A percentile compares a stretch with the other conserved stretches of the same genome.
Evolutionary conservation across 768 basidiomycete species (phyloP).

Genomic region (Lactarius tabidus): DNA sequence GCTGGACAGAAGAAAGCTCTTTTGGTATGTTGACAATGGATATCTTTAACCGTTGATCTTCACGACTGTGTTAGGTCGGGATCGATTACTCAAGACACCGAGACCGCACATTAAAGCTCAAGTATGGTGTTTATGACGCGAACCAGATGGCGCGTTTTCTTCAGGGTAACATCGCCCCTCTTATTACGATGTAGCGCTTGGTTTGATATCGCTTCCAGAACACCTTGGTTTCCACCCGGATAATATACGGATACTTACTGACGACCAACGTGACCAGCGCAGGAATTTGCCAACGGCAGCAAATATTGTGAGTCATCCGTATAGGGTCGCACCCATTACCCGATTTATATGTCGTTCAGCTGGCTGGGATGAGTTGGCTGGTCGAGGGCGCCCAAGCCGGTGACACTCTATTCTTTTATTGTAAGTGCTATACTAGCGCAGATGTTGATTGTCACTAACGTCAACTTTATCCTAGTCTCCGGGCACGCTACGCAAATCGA

Average conservation of each 20-base stretch:
- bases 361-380: not conserved
- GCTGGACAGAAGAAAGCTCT: not conserved
- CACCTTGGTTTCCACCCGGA: not conserved
- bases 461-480: not conserved
- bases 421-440: not conserved
- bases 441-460: not conserved
- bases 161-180: not conserved
- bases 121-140: not conserved
- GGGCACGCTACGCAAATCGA: constrained; percentile 1
- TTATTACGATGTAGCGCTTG: not conserved
- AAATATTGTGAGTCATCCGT: constrained; percentile 7
- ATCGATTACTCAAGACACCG: not conserved
- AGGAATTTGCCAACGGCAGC: not conserved
- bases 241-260: not conserved
- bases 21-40: not conserved
- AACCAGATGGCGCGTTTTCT: not conserved
- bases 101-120: not conserved
- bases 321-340: not conserved
- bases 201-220: not conserved
- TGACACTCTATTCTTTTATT: constrained; percentile 5
- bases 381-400: not conserved
- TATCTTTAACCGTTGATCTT: not conserved
- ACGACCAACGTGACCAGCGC: not conserved
- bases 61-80: not conserved
- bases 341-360: not conserved